These are phyloP conservation scores for Elongisporangium prolatum DNA, from an alignment of 352 stramenopile genomes.

Conservation along the genomic window DNA sequence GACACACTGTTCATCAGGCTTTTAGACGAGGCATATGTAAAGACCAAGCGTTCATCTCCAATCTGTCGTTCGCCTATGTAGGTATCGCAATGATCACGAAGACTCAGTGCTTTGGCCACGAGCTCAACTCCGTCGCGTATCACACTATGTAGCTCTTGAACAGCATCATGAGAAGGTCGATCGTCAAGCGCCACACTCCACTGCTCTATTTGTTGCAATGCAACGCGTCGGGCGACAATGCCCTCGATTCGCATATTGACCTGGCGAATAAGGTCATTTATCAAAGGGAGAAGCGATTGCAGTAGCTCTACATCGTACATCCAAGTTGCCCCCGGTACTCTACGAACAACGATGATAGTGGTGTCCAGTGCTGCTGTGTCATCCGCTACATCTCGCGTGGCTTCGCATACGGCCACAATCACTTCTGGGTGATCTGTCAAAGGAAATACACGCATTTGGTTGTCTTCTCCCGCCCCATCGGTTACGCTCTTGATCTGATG, in stretches of 20 bases:
- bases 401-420: constrained; percentile 11
- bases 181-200: constrained; percentile 13
- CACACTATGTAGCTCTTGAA: constrained; percentile 14
- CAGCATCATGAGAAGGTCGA: constrained; percentile 10
- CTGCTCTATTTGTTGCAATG: constrained; percentile 15
- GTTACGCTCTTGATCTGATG: constrained; percentile 3
- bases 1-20: constrained; percentile 47
- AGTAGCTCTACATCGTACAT: constrained; percentile 59
- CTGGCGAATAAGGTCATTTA: constrained; percentile 37
- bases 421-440: constrained; percentile 12
- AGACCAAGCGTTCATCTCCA: constrained; percentile 11
- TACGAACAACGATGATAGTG: constrained; percentile 41
- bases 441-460: constrained; percentile 5
- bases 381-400: constrained; percentile 25
- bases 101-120: constrained; percentile 23
- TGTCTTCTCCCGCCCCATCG: neutral
- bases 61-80: constrained; percentile 44
- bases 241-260: constrained; percentile 46
- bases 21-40: constrained; percentile 19
- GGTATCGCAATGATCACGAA: constrained; percentile 22
- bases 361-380: constrained; percentile 11
- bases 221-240: constrained; percentile 31
- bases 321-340: constrained; percentile 44
- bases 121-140: constrained; percentile 24
- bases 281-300: constrained; percentile 22